Evolutionary conservation across 805 yeast species (phyloP).

Genomic region (Ogataea glucozyma): DNA sequence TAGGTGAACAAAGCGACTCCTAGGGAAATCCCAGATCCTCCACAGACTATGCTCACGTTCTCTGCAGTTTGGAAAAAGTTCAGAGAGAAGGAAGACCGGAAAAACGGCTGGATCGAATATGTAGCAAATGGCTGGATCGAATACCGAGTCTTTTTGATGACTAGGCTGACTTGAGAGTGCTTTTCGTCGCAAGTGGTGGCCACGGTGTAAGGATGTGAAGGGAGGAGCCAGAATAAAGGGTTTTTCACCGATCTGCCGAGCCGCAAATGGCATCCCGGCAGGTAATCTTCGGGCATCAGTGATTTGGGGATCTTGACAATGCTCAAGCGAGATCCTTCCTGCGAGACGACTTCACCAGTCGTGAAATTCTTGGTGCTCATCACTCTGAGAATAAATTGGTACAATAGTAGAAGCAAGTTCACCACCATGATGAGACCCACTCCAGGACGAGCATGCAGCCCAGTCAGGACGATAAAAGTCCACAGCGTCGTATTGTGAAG

Average conservation of each 20-base stretch:
- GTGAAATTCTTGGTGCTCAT: conserved; percentile 21
- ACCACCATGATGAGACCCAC: conserved; percentile 42
- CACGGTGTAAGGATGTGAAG: conserved; percentile 71
- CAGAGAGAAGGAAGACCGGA: conserved; percentile 43
- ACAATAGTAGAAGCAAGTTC: conserved; percentile 33
- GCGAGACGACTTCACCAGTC: conserved; percentile 23
- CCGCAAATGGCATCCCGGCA: conserved; percentile 62
- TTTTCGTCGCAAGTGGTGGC: conserved; percentile 37
- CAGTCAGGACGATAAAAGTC: conserved; percentile 44
- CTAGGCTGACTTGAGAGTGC: conserved; percentile 42
- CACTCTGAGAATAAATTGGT: conserved; percentile 41
- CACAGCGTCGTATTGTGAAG: conserved; percentile 55
- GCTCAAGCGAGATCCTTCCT: conserved; percentile 25
- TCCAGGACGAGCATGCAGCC: conserved; percentile 72
- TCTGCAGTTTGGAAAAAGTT: conserved; percentile 50
- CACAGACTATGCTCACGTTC: conserved; percentile 56
- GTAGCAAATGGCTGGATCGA: conserved; percentile 32
- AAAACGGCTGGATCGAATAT: conserved; percentile 44
- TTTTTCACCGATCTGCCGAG: conserved; percentile 40
- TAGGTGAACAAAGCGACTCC: conserved; percentile 54
- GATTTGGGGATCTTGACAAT: conserved; percentile 25
- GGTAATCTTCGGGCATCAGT: conserved; percentile 29
- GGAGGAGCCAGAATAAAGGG: conserved; percentile 47
- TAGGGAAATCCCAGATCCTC: conserved; percentile 74
- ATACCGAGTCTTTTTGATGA: conserved; percentile 46